These are phyloP conservation scores for Saccharum spontaneum DNA, from an alignment of 176 grass and related monocot genomes.

Conservation along the genomic window DNA sequence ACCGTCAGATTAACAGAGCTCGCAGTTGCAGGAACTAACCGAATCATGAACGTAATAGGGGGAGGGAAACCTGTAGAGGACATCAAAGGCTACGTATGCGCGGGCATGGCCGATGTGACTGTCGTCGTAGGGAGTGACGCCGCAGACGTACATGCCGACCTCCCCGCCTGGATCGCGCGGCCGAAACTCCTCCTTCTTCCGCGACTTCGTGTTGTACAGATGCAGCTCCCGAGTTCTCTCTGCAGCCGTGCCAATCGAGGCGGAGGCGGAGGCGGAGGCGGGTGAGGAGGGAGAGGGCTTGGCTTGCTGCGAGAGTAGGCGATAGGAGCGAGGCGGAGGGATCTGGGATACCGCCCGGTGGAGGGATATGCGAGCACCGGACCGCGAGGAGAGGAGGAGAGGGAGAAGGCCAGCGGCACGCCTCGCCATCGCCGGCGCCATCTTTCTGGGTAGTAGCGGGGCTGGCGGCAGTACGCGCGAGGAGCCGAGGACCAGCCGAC, in stretches of 20 bases:
- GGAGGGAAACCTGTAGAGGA: constrained; percentile 64
- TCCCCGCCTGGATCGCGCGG: constrained; percentile 51
- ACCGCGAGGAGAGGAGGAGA: constrained; percentile 31
- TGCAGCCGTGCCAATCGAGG: constrained; percentile 28
- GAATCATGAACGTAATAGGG: neutral
- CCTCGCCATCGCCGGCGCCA: constrained; percentile 36
- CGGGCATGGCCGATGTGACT: constrained; percentile 94
- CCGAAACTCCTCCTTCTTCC: constrained; percentile 63
- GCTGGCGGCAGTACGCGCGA: neutral
- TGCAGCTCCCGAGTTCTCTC: constrained; percentile 45
- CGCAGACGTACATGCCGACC: constrained; percentile 96
- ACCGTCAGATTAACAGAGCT: neutral
- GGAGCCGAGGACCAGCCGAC: neutral
- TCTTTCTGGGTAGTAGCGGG: neutral
- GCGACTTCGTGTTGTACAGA: constrained; percentile 80
- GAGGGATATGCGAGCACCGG: neutral
- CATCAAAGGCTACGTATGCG: constrained; percentile 89
- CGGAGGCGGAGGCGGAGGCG: neutral
- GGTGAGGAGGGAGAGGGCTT: constrained; percentile 14
- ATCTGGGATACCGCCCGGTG: neutral
- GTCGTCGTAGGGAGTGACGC: constrained; percentile 92
- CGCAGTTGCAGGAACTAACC: neutral
- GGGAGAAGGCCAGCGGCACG: constrained; percentile 35
- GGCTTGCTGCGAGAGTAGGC: constrained; percentile 23
- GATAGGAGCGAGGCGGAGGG: neutral